A percentile compares a stretch with the other conserved stretches of the same genome.
Evolutionary conservation across 2,329 filamentous ascomycete species (phyloP).

Genomic region (Aspergillus fumigatiaffinis): DNA sequence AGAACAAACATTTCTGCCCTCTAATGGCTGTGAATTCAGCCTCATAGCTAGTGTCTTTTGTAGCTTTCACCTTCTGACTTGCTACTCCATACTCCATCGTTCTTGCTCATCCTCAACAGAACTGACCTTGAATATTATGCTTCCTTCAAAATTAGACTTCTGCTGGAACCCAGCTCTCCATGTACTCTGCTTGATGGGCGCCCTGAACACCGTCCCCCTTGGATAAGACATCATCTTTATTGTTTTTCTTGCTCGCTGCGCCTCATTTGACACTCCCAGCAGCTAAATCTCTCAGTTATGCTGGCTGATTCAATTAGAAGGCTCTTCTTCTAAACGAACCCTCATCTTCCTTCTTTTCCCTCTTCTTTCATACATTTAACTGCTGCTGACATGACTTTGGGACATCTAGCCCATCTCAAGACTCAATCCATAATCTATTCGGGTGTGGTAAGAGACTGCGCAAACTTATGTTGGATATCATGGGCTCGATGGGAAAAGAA

Average conservation of each 20-base stretch:
- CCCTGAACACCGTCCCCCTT: background rate
- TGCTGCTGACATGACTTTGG: background rate
- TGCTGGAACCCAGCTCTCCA: too few relatives aligned
- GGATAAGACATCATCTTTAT: background rate
- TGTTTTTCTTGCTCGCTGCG: background rate
- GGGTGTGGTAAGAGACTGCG: background rate
- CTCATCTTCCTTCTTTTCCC: background rate
- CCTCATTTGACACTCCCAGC: background rate
- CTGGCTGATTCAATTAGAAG: background rate
- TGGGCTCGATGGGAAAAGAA: background rate
- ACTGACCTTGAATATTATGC: too few relatives aligned
- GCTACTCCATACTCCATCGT: too few relatives aligned
- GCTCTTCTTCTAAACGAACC: too few relatives aligned
- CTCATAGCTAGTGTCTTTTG: too few relatives aligned
- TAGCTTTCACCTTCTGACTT: too few relatives aligned
- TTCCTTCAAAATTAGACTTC: too few relatives aligned
- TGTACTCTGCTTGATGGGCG: too few relatives aligned
- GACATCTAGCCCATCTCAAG: background rate
- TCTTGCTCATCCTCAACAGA: too few relatives aligned
- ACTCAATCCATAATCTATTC: background rate
- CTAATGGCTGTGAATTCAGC: too few relatives aligned
- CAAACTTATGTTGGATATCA: background rate
- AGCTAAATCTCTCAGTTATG: background rate
- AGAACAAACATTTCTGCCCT: too few relatives aligned
- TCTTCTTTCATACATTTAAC: background rate